These are phyloP conservation scores for Boletus rubescentipes DNA, from an alignment of 768 basidiomycete genomes.

Conservation along the genomic window DNA sequence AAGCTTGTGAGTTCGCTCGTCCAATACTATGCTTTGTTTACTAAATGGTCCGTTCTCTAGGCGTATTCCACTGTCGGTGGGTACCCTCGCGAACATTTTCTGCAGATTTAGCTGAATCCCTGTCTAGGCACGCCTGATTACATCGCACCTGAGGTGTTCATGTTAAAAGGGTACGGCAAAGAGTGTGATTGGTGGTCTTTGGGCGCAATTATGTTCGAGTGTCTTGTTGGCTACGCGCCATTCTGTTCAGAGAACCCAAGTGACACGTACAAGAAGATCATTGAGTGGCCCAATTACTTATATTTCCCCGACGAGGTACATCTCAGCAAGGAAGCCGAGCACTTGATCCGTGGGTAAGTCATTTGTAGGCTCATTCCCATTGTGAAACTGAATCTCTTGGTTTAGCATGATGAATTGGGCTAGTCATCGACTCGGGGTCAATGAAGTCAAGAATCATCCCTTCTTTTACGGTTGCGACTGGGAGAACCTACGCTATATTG, in stretches of 20 bases:
- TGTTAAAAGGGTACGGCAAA: slow-evolving; percentile 96
- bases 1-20: slow-evolving; percentile 64
- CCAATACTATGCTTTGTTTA: background rate
- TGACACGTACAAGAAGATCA: slow-evolving; percentile 98
- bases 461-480: slow-evolving; percentile 98
- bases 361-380: background rate
- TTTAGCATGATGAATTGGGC: slow-evolving; percentile 84
- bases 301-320: slow-evolving; percentile 95
- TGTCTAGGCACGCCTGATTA: slow-evolving; percentile 42
- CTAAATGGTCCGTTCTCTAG: slow-evolving; percentile 38
- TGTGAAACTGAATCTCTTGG: slow-evolving; percentile 4
- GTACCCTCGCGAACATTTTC: slow-evolving; percentile 4
- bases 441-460: slow-evolving; percentile 88
- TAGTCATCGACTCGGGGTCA: slow-evolving; percentile 69
- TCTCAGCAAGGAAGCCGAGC: slow-evolving; percentile 88
- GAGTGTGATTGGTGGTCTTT: slow-evolving; percentile 99
- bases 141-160: slow-evolving; percentile 97
- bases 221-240: slow-evolving; percentile 95
- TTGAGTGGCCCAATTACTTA: slow-evolving; percentile 91
- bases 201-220: slow-evolving; percentile 99
- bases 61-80: slow-evolving; percentile 87
- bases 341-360: slow-evolving; percentile 78
- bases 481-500: slow-evolving; percentile 86
- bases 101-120: background rate
- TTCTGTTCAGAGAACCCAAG: slow-evolving; percentile 97